Base-by-base conservation (phyloP, 345 rosid species). In the Rhizophora mangle region DNA sequence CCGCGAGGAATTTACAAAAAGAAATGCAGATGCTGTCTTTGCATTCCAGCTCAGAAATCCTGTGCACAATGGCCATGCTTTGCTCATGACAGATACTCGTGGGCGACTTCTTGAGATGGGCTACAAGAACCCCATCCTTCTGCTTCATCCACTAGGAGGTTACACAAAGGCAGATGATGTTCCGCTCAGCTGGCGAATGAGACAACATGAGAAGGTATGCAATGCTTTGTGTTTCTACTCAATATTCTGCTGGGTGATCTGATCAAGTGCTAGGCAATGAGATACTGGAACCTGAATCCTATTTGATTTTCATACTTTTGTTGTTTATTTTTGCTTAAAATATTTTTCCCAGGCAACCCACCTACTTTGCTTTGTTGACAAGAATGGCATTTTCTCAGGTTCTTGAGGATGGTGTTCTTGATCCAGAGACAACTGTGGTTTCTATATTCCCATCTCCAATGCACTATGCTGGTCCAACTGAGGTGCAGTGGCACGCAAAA, bases 401-500 rank as follows among this genome's bases (percentile, higher is more conserved):
- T 70, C 81, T 95, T 71, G 96, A 92, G 80, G 99, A 90, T n/a
- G 99, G 99, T 34, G 92, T 95, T 72, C 99, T 95, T 75, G 99
- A 95, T 86, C 99, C 99, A 39, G 96, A 92, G 79, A 95, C 97
- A 2, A 95, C 99, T 8, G 91, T 95, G 24, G 96, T 95, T 68
- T 95, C 99, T n/a, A 92, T 95, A 69, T 95, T 95, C 81, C 99
- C 99, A 4, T 95, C 99, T 59, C 99, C 99, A 13, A 95, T 95
- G 99, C 99, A 88, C 74, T 95, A 95, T 70, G 97, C 96, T 55
- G 99, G 99, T 70, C 99, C 99, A 22, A 95, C 99, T 0, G 99
- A 95, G 86, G 99, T 95, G 74, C 99, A 95, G 77, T 95, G 99
- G 99, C 99, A 95, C 30, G 99, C 99, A 36, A 95, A 95, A 80